Base-by-base conservation (phyloP, 805 yeast genomes). In the Saccharomycopsis selenospora region DNA sequence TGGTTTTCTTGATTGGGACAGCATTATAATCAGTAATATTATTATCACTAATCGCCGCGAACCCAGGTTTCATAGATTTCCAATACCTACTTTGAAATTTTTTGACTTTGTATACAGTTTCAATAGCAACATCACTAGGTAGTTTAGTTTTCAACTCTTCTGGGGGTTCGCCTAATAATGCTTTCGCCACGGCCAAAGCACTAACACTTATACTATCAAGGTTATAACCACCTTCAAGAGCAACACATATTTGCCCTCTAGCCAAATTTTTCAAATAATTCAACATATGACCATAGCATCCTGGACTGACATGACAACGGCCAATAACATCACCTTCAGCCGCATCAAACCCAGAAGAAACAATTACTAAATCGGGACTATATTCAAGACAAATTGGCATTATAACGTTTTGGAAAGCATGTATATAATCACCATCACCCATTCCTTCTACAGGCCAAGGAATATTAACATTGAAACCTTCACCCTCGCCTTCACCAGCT, bases 311-410 rank as follows among this genome's bases (percentile, higher is more conserved):
- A 62, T 87, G 95, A 64, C 97, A 93, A 42, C 91, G 95, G 8
- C 99, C 99, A 54, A 93, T 86, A 50, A 88, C 82, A 65, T 93
- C 99, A 51, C 98, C 98, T 59, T 87, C 96, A 1, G 99, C 99
- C 18, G 99, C 99, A 67, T 93, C 99, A 59, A 93, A 93, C 0
- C 99, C 99, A 0, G 98, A 82, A 17, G 96, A 86, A 27, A 93
- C 81, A 29, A 93, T 87, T 3, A 90, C 91, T 55, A 93, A 72
- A 66, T 93, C 99, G 0, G 99, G 97, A 59, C 82, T 81, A 59
- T 83, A 93, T 63, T 93, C 99, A 49, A 80, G 67, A 47, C 93
- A 83, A 44, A 89, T 79, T 0, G 99, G 99, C 77, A 93, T 76
- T 10, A 93, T 76, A 14, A 91, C 81, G 58, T 80, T 80, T 56